Conservation (phyloP, 2,329 filamentous ascomycete genomes). For the Pseudocercospora fijiensis region DNA sequence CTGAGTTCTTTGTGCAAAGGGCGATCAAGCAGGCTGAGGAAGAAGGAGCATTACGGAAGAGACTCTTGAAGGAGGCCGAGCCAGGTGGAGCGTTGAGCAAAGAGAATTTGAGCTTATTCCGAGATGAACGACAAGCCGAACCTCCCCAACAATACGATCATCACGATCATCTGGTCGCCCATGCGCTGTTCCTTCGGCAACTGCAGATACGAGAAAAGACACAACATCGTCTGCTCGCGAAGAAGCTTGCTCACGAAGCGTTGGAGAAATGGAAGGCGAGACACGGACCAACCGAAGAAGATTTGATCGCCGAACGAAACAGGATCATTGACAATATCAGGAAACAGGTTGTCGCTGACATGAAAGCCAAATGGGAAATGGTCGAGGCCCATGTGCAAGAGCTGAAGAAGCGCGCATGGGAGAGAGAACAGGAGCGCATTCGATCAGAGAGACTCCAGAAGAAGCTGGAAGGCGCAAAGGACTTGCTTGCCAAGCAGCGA, state of each 20-base stretch:
- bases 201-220: slow-evolving; percentile 77
- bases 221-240: slow-evolving; percentile 73
- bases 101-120: slow-evolving; percentile 53
- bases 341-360: slow-evolving; percentile 66
- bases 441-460: slow-evolving; percentile 71
- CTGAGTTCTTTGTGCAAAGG: slow-evolving; percentile 29
- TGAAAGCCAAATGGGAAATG: slow-evolving; percentile 61
- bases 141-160: slow-evolving; percentile 81
- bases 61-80: slow-evolving; percentile 67
- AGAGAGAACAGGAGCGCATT: slow-evolving; percentile 64
- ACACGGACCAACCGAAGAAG: slow-evolving; percentile 73
- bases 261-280: slow-evolving; percentile 71
- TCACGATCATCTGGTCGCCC: slow-evolving; percentile 77
- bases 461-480: slow-evolving; percentile 35
- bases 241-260: slow-evolving; percentile 74
- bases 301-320: slow-evolving; percentile 75
- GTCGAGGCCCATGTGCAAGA: slow-evolving; percentile 59
- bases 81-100: slow-evolving; percentile 73
- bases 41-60: slow-evolving; percentile 44
- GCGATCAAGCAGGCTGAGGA: slow-evolving; percentile 30
- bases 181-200: slow-evolving; percentile 75
- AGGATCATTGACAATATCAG: slow-evolving; percentile 66
- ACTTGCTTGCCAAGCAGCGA: slow-evolving; percentile 35
- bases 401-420: slow-evolving; percentile 56
- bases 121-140: slow-evolving; percentile 59